phyloP scores from a whole-genome alignment of 179 eudicot genomes.

The Spergularia azorica region DNA sequence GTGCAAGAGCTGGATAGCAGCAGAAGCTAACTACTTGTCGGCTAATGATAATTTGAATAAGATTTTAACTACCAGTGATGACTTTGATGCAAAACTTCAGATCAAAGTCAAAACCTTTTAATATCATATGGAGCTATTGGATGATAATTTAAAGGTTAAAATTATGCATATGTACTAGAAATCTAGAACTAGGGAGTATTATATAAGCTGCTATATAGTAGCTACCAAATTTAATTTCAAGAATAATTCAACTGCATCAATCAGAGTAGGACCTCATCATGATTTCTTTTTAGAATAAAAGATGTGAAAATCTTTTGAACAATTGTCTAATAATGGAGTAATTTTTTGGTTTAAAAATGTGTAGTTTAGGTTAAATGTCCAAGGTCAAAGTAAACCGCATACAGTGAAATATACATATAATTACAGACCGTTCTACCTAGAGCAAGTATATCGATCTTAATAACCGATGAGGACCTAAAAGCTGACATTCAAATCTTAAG shows the following conservation, averaged over 20 bases:
- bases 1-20: constrained; percentile 19
- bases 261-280: constrained; percentile 26
- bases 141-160: neutral
- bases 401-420: too few species aligned
- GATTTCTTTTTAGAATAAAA: constrained; percentile 10
- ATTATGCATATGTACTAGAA: neutral
- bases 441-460: too few species aligned
- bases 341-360: too few species aligned
- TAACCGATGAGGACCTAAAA: too few species aligned
- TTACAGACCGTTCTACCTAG: too few species aligned
- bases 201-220: neutral
- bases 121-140: constrained; percentile 18
- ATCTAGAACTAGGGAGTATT: neutral
- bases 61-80: constrained; percentile 31
- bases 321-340: constrained; percentile 23
- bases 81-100: constrained; percentile 26
- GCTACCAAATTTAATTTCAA: neutral
- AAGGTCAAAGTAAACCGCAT: too few species aligned
- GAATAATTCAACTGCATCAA: constrained; percentile 10
- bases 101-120: constrained; percentile 27
- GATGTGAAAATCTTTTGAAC: constrained; percentile 32
- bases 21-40: constrained; percentile 19
- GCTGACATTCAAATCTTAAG: too few species aligned
- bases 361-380: too few species aligned
- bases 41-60: constrained; percentile 17